phyloP scores from a whole-genome alignment of 2,329 filamentous ascomycete genomes.

The Trichoderma sp. region DNA sequence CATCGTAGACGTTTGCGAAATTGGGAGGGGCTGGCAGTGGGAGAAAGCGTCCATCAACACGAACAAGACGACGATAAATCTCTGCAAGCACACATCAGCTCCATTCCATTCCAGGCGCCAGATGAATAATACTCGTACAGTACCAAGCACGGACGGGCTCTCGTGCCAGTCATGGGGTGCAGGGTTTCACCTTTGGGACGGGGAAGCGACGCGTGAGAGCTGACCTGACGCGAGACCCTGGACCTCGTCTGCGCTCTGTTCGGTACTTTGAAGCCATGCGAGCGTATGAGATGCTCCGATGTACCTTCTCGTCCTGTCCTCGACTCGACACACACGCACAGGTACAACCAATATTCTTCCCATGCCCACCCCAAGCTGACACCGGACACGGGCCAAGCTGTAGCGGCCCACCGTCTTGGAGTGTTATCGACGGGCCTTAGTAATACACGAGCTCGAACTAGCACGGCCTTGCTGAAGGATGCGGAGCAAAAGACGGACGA shows the following conservation, averaged over 20 bases:
- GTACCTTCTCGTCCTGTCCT: neutral
- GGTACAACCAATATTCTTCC: neutral
- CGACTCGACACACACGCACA: neutral
- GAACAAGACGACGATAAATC: neutral
- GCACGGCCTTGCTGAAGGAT: neutral
- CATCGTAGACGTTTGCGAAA: neutral
- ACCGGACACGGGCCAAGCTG: neutral
- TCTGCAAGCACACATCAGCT: too few species aligned
- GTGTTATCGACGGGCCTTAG: neutral
- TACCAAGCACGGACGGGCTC: neutral
- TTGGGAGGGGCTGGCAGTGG: conserved; percentile 1
- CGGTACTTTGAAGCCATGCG: neutral
- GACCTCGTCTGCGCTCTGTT: neutral
- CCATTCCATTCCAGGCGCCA: too few species aligned
- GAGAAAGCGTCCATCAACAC: neutral
- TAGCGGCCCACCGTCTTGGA: neutral
- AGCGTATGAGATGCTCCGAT: neutral
- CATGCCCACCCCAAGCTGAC: conserved; percentile 7
- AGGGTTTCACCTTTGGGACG: conserved; percentile 1
- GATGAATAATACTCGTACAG: too few species aligned
- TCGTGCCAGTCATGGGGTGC: conserved; percentile 8
- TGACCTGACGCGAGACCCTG: conserved; percentile 15
- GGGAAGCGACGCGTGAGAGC: conserved; percentile 11
- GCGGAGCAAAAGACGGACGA: neutral
- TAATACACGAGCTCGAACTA: neutral